Evolutionary conservation across 371 early-diverging fungal genomes (phyloP).

Genomic region (Mucor racemosus): DNA sequence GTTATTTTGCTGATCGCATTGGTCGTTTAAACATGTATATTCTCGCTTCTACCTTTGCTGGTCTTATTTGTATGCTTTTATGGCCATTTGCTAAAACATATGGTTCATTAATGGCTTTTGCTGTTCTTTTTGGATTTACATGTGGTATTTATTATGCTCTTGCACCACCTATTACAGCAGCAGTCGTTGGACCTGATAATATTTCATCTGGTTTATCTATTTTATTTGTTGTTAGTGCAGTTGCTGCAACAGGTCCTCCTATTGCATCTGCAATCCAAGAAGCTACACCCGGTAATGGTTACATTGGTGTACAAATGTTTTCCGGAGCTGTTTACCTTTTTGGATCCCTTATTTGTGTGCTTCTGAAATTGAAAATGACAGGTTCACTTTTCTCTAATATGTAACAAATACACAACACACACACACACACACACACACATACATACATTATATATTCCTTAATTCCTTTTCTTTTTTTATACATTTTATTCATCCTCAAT

Average conservation of each 20-base stretch:
- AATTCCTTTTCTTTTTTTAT: not conserved
- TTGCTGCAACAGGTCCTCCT: slow-evolving; percentile 39
- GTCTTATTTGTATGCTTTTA: slow-evolving; percentile 47
- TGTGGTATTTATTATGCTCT: slow-evolving; percentile 46
- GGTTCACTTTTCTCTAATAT: slow-evolving; percentile 28
- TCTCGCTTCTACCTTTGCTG: slow-evolving; percentile 32
- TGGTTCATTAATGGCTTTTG: slow-evolving; percentile 52
- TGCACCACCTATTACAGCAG: slow-evolving; percentile 59
- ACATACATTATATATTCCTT: not conserved
- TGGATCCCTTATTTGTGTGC: slow-evolving; percentile 31
- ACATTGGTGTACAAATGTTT: slow-evolving; percentile 51
- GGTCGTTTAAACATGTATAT: slow-evolving; percentile 60
- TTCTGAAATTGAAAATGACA: slow-evolving; percentile 30
- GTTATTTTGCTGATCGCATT: slow-evolving; percentile 63
- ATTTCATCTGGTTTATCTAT: slow-evolving; percentile 60
- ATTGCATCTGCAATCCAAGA: slow-evolving; percentile 40
- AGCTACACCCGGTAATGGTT: slow-evolving; percentile 29
- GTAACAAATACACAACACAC: slow-evolving; percentile 9
- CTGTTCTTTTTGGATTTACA: slow-evolving; percentile 51
- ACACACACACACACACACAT: not conserved
- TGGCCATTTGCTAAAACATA: slow-evolving; percentile 64
- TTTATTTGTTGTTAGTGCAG: slow-evolving; percentile 54
- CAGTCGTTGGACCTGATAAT: slow-evolving; percentile 56
- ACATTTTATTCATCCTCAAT: too few species aligned
- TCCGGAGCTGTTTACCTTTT: slow-evolving; percentile 40